Conservation (phyloP, 257 asterid genomes). For the Solanum tarapatanum region DNA sequence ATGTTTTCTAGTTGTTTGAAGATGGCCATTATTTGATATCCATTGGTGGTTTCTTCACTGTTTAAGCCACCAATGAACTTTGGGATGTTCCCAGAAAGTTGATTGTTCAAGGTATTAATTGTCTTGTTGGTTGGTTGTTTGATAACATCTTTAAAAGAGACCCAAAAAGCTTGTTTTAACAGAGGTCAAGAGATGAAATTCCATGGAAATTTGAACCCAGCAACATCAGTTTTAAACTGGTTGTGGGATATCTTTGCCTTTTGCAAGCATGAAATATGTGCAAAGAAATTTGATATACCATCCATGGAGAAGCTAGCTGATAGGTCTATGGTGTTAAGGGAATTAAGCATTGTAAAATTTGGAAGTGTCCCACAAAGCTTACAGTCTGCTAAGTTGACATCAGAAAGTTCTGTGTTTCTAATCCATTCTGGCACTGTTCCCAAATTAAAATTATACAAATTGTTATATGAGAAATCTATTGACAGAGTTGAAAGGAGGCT, state of each 20-base stretch:
- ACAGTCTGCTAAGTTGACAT: constrained; percentile 59
- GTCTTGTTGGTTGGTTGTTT: constrained; percentile 22
- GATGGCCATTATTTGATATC: not conserved
- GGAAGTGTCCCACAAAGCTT: constrained; percentile 62
- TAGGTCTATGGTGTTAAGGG: constrained; percentile 52
- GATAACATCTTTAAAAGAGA: constrained; percentile 39
- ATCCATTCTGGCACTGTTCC: constrained; percentile 67
- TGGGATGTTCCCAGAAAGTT: constrained; percentile 57
- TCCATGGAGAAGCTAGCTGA: constrained; percentile 54
- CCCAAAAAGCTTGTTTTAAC: constrained; percentile 49
- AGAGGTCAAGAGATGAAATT: constrained; percentile 50
- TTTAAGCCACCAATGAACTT: constrained; percentile 26
- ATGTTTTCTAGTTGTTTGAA: not conserved
- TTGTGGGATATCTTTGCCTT: constrained; percentile 53
- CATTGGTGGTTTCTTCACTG: not conserved
- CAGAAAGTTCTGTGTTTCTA: constrained; percentile 44
- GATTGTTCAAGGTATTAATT: constrained; percentile 54
- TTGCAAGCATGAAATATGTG: constrained; percentile 41
- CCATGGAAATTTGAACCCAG: constrained; percentile 55
- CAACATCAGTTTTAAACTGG: constrained; percentile 35
- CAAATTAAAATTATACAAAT: constrained; percentile 20
- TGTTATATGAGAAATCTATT: constrained; percentile 65
- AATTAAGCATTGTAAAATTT: constrained; percentile 49
- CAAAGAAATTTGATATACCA: constrained; percentile 47
- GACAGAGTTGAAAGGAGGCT: constrained; percentile 50